Conservation (phyloP, 2,329 filamentous ascomycete genomes). For the Fusarium pseudoanthophilum region DNA sequence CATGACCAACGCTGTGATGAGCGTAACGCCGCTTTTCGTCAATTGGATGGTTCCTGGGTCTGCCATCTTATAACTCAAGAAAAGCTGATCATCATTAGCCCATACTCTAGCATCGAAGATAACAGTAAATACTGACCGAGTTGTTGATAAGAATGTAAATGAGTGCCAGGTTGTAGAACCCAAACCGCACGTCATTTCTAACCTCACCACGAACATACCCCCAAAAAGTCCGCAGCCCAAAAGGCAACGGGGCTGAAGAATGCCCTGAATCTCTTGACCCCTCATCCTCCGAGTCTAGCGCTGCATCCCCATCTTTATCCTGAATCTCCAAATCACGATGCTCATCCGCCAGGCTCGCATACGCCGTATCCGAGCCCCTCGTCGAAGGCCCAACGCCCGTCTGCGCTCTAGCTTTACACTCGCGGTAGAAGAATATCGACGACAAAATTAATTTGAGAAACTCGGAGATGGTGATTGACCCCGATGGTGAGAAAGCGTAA, state of each 20-base stretch:
- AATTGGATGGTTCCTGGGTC: not conserved
- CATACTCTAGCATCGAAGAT: fast-evolving
- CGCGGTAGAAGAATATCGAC: not conserved
- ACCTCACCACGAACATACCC: not conserved
- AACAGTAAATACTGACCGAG: not conserved
- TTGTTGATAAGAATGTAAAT: slow-evolving; percentile 1
- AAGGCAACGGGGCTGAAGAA: not conserved
- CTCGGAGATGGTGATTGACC: not conserved
- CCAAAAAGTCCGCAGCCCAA: not conserved
- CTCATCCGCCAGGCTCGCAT: not conserved
- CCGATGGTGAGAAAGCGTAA: not conserved
- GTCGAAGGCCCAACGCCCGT: not conserved
- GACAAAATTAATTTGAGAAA: not conserved
- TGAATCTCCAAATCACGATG: not conserved
- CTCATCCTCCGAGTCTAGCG: not conserved
- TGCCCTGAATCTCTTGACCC: not conserved
- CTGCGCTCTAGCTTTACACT: not conserved
- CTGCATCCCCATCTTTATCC: not conserved
- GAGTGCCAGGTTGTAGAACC: not conserved
- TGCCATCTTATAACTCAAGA: not conserved
- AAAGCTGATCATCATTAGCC: not conserved
- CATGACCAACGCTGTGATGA: not conserved
- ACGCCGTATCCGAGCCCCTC: not conserved
- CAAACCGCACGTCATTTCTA: not conserved
- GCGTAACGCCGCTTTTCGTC: not conserved